Evolutionary conservation across 345 rosid genomes (phyloP), one percentile per base, ranked within the genome.

Genomic region (Syzygium oleosum): DNA sequence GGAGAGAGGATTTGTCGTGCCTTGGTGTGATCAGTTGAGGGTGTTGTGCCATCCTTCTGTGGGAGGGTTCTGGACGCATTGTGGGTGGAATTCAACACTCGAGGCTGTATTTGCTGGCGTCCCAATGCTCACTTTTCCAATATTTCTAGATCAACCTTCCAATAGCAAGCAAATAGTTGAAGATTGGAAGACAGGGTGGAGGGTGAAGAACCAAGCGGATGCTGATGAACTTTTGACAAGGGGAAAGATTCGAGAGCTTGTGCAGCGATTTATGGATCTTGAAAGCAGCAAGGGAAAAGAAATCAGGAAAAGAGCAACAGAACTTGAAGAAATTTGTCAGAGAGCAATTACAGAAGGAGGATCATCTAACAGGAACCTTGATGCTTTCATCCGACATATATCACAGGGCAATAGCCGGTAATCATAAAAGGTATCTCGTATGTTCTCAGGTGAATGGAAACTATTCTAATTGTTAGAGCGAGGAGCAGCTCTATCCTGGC

Each of bases 11-110:
- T 79, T 90, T 9, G 87, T 90, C 25, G 65, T 91, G 51, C 88
- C 93, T 12, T 91, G 93, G 93, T 89, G 93, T 83, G 87, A 90
- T 27, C 92, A 89, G 46, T 61, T 90, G 89, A 88, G 80, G 84
- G 98, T 96, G 87, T 12, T 95, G 58, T 86, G 89, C 21, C 98
- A 95, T 86, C 63, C 84, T 85, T 91, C 93, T 1, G 52, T 94
- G 0, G 98, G 94, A 4, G 96, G 96, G 7, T 96, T 96, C 88
- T 94, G 91, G 95, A 92, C 93, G 2, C 97, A 96, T 78, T 94
- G 96, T 22, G 96, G 97, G 12, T 93, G 93, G 94, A 96, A 91
- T 89, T 96, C 98, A 16, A 90, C 92, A 2, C 34, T 84, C 12
- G 97, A 95, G 89, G 96, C 92, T 23, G 31, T 94, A 17, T 94